Conservation (phyloP, 1,284 basidiomycete genomes). For the Acaromyces ingoldii region DNA sequence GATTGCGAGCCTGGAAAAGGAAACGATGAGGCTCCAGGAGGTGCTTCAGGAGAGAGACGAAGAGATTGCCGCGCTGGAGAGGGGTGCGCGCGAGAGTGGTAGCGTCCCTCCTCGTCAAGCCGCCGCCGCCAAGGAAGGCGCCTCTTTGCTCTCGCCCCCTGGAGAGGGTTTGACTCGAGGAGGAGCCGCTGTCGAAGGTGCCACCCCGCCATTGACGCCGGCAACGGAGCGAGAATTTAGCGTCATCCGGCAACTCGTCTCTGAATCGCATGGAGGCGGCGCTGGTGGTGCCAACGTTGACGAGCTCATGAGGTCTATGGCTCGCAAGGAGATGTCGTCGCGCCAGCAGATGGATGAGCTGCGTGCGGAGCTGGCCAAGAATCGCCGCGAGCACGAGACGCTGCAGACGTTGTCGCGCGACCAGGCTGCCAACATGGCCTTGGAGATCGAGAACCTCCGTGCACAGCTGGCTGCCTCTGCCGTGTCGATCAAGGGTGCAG, state of each 20-base stretch:
- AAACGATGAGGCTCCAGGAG: constrained; percentile 35
- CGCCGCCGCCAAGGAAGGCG: too few species aligned
- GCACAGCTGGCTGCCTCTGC: not conserved
- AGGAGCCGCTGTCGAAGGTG: too few species aligned
- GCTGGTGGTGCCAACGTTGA: constrained; percentile 14
- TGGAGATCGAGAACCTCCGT: constrained; percentile 63
- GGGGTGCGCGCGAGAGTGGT: too few species aligned
- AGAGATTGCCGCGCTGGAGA: constrained; percentile 29
- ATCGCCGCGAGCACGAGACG: constrained; percentile 72
- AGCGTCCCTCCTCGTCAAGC: too few species aligned
- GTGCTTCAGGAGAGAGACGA: constrained; percentile 41
- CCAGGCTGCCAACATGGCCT: constrained; percentile 80
- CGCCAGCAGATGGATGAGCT: constrained; percentile 69
- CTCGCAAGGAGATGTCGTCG: constrained; percentile 82
- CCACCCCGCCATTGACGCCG: constrained; percentile 13
- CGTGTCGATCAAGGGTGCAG: not conserved
- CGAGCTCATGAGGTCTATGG: constrained; percentile 69
- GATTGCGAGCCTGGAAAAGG: constrained; percentile 37
- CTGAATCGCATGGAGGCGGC: constrained; percentile 4
- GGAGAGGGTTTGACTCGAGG: too few species aligned
- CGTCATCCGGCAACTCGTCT: constrained; percentile 18
- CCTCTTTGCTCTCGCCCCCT: too few species aligned
- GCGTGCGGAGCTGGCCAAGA: constrained; percentile 62
- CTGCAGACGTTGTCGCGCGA: constrained; percentile 71
- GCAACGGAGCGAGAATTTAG: constrained; percentile 22